These are phyloP conservation scores for Vitis cinerea DNA, from an alignment of 164 flowering plant genomes.

Conservation along the genomic window DNA sequence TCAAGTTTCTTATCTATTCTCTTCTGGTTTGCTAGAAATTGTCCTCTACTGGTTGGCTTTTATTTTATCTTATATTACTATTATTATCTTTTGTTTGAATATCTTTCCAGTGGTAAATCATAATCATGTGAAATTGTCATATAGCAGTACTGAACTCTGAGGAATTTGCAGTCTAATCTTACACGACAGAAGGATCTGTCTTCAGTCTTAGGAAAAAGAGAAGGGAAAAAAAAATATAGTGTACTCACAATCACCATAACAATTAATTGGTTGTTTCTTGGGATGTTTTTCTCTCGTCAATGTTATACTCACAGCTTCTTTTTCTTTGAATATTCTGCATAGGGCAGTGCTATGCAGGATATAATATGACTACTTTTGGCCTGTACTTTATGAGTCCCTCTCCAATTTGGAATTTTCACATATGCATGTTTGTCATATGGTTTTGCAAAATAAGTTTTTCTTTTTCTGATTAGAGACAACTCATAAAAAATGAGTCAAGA, in stretches of 20 bases:
- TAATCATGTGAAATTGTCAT: not conserved
- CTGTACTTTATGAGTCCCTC: not conserved
- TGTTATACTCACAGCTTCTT: not conserved
- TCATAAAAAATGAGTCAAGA: no score
- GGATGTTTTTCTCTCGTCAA: not conserved
- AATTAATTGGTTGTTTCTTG: not conserved
- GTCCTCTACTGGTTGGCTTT: not conserved
- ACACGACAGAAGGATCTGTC: not conserved
- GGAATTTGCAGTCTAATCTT: not conserved
- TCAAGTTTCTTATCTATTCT: not conserved
- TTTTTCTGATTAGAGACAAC: no score
- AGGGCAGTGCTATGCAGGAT: no score
- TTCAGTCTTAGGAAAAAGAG: not conserved
- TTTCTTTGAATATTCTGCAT: not conserved
- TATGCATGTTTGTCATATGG: not conserved
- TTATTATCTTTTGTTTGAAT: not conserved
- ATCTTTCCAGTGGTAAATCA: not conserved
- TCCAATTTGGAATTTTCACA: not conserved
- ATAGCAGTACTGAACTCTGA: not conserved
- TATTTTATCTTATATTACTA: not conserved
- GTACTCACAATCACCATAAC: not conserved
- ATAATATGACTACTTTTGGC: no score
- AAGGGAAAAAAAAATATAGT: not conserved
- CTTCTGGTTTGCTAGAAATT: not conserved
- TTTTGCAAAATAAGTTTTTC: no score